These are phyloP conservation scores for Mimosa pudica DNA, from an alignment of 306 rosid species.

Conservation along the genomic window DNA sequence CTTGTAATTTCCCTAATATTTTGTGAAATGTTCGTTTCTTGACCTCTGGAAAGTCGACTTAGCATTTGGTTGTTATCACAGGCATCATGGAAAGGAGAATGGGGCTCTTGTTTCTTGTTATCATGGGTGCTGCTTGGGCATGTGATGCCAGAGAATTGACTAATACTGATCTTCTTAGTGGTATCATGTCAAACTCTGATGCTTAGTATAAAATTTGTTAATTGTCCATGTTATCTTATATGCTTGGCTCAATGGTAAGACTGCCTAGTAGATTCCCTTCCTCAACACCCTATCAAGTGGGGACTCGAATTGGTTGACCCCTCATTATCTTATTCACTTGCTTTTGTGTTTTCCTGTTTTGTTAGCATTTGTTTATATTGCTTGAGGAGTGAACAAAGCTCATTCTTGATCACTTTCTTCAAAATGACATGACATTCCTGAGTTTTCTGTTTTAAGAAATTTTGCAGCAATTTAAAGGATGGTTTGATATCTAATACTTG, in stretches of 20 bases:
- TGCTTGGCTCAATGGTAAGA: not conserved
- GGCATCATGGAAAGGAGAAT: slow-evolving; percentile 60
- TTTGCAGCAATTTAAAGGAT: not conserved
- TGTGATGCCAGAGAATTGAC: slow-evolving; percentile 51
- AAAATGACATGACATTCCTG: not conserved
- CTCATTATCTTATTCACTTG: not conserved
- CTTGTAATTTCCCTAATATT: slow-evolving; percentile 1
- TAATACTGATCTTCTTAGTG: slow-evolving; percentile 15
- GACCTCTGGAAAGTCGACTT: slow-evolving; percentile 18
- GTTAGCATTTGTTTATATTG: not conserved
- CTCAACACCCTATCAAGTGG: too few species aligned
- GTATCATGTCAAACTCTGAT: not conserved
- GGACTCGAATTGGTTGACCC: too few species aligned
- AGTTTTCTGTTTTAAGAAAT: not conserved
- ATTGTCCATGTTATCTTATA: not conserved
- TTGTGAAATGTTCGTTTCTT: not conserved
- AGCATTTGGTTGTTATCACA: slow-evolving; percentile 32
- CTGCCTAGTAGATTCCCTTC: too few species aligned
- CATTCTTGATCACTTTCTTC: not conserved
- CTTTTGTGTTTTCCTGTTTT: not conserved
- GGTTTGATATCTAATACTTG: not conserved
- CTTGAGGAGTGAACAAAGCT: not conserved
- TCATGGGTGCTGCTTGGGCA: slow-evolving; percentile 59
- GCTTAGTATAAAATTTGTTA: slow-evolving; percentile 11
- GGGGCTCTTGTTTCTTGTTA: slow-evolving; percentile 54